Evolutionary conservation across 1,284 basidiomycete genomes (phyloP).

Genomic region (Schizophyllum amplum): DNA sequence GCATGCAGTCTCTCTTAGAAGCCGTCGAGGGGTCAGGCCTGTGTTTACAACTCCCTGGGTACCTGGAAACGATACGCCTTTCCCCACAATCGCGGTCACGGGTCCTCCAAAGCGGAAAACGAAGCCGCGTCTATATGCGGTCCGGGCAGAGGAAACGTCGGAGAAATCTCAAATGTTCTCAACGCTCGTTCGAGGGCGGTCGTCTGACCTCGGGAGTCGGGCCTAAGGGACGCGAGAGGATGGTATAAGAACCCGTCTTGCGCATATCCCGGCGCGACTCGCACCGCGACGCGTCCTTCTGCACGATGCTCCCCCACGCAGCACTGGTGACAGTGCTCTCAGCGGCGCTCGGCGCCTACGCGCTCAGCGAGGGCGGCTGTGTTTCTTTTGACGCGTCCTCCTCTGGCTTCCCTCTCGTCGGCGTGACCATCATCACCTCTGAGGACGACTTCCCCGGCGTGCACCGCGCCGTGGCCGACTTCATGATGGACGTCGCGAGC

Average conservation of each 20-base stretch:
- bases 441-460: conserved; percentile 58
- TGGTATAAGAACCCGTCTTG: neutral
- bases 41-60: neutral
- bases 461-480: conserved; percentile 52
- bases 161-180: neutral
- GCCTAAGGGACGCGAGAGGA: neutral
- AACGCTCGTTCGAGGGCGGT: neutral
- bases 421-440: conserved; percentile 43
- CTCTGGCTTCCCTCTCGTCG: conserved; percentile 36
- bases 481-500: conserved; percentile 51
- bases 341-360: conserved; percentile 12
- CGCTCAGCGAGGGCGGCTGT: conserved; percentile 32
- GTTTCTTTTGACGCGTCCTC: conserved; percentile 26
- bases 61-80: neutral
- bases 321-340: neutral
- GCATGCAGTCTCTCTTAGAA: no score
- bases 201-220: neutral
- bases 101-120: neutral
- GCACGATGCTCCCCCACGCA: neutral
- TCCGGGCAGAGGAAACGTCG: neutral
- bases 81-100: neutral
- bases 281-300: conserved; percentile 4
- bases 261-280: neutral
- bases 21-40: no score
- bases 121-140: neutral